Percentiles rank a stretch among this genome's conserved stretches.
These are phyloP conservation scores for Musa schizocarpa DNA, from an alignment of 176 grass and related monocot genomes.

Conservation along the genomic window DNA sequence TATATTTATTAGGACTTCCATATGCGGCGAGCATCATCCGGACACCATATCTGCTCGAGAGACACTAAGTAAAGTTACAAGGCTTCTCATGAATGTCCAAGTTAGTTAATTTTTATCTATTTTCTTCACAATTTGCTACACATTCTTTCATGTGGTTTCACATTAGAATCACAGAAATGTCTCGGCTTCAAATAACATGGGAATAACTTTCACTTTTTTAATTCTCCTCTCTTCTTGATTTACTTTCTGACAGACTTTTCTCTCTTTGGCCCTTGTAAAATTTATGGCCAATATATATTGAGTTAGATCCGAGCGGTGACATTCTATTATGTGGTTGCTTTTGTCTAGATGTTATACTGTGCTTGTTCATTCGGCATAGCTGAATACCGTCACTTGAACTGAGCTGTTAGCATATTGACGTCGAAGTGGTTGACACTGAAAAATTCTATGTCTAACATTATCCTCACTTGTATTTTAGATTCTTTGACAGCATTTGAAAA, in stretches of 20 bases:
- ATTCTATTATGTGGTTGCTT: background rate
- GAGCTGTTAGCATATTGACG: no score
- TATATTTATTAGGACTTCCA: constrained; percentile 86
- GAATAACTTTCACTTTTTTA: background rate
- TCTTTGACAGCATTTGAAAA: background rate
- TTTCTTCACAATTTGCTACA: background rate
- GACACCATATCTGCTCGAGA: constrained; percentile 83
- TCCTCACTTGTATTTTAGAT: background rate
- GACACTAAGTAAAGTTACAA: constrained; percentile 91
- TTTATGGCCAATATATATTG: background rate
- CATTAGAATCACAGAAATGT: constrained; percentile 20
- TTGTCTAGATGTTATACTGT: background rate
- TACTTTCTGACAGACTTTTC: background rate
- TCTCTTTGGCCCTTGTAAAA: constrained; percentile 1
- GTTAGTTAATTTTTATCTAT: constrained; percentile 49
- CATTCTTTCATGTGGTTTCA: constrained; percentile 20
- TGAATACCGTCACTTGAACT: background rate
- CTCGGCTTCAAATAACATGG: constrained; percentile 13
- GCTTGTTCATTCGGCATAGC: background rate
- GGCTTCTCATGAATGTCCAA: constrained; percentile 92
- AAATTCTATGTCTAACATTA: no score
- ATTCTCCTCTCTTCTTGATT: background rate
- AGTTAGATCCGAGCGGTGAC: background rate
- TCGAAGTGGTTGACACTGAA: no score
- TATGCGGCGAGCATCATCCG: constrained; percentile 87